These are phyloP conservation scores for Diplotaxis tenuifolia DNA, from an alignment of 345 rosid species.

Conservation along the genomic window DNA sequence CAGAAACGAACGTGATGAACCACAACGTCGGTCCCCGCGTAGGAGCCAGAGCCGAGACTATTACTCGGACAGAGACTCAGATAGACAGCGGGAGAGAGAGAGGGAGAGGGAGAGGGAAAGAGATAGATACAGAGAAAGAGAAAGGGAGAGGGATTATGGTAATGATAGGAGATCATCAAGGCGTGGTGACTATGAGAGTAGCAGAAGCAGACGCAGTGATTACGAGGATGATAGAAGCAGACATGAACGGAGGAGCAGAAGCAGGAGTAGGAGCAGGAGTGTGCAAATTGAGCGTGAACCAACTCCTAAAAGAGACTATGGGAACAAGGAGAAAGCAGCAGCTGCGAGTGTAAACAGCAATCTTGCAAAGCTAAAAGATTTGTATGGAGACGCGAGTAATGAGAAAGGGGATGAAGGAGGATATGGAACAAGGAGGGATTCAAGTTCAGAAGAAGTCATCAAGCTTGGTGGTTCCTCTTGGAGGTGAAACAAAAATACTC, in stretches of 20 bases:
- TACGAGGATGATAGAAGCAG: slow-evolving; percentile 47
- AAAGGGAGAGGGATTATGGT: slow-evolving; percentile 43
- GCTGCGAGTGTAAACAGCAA: slow-evolving; percentile 52
- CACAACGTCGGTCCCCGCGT: slow-evolving; percentile 56
- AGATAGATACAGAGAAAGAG: slow-evolving; percentile 44
- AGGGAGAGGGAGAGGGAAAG: slow-evolving; percentile 44
- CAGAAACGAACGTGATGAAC: slow-evolving; percentile 47
- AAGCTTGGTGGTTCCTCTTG: slow-evolving; percentile 85
- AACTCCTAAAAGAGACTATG: slow-evolving; percentile 49
- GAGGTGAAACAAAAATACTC: slow-evolving; percentile 42
- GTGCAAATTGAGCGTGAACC: slow-evolving; percentile 56
- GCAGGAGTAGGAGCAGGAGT: slow-evolving; percentile 69
- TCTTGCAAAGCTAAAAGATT: slow-evolving; percentile 85
- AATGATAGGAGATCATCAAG: slow-evolving; percentile 46
- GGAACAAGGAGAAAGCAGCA: slow-evolving; percentile 51
- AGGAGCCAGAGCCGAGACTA: slow-evolving; percentile 74
- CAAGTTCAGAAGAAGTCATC: slow-evolving; percentile 75
- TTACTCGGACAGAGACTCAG: slow-evolving; percentile 59
- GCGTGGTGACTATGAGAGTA: slow-evolving; percentile 38
- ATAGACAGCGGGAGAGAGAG: slow-evolving; percentile 45
- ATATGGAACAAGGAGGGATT: slow-evolving; percentile 55
- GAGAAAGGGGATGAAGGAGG: slow-evolving; percentile 50
- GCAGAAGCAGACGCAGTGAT: slow-evolving; percentile 48
- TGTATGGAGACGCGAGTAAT: slow-evolving; percentile 67
- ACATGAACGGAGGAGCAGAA: slow-evolving; percentile 52